Base-by-base conservation (phyloP, 225 moss, liverwort and hornwort species). In the Marchantia polymorpha region DNA sequence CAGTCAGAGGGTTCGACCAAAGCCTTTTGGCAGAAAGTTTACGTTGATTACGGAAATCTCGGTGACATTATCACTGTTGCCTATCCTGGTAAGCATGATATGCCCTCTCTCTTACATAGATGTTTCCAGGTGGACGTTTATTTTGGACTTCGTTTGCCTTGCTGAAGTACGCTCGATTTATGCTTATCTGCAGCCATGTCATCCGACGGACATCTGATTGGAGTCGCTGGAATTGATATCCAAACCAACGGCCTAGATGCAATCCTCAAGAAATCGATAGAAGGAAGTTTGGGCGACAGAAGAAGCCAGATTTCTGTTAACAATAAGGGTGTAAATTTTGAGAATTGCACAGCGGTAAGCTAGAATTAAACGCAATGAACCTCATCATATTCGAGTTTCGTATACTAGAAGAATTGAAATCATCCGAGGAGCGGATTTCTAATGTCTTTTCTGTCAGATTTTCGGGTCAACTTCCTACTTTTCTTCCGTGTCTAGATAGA, bases 181-280 rank as follows among this genome's bases (percentile, higher is more conserved):
- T 75, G 59, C 46, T 30, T 20, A 14, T 60, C 19, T 68, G 51
- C 84, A 87, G 87, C 61, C 31, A 73, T 88, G 78, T 81, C 85
- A 17, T 10, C 81, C 7, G 84, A 88, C 67, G 78, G 80, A 75
- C 74, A 22, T 12, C 73, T 88, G 51, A 66, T 88, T 70, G 88
- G 88, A 83, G 88, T 88, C 52, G 88, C 83, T 20, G 88, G 78
- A 64, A 88, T 88, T 69, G 88, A 88, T 74, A 77, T 88, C 47
- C 88, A 88, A 79, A 72, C 77, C 26, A 77, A 60, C 10, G 83
- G 80, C 13, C 64, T 88, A 29, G 52, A 20, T 58, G 0, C 73
- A 20, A 78, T 80, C 39, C 74, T 85, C 10, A 71, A 67, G 74
- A 66, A 48, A 30, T 52, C 52, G 31, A 68, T 88, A 27, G 85